Evolutionary conservation across 2,329 filamentous ascomycete species (phyloP), one percentile per base, ranked within the genome.

Genomic region (Fusarium fujikuroi): DNA sequence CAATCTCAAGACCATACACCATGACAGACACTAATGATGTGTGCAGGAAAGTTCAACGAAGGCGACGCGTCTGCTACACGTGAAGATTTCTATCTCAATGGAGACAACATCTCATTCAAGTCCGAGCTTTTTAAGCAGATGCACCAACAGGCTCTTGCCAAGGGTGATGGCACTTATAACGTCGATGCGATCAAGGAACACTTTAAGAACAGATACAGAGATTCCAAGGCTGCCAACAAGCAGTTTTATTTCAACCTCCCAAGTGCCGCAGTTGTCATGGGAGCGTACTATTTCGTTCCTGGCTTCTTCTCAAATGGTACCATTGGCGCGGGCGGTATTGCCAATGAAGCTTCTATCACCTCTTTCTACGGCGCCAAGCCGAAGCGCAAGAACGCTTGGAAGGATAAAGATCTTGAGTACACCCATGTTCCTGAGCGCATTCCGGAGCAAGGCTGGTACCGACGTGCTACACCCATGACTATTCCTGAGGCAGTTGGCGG

Each of bases 251-350:
- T 71, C 19, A 72, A 72, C 11, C 3, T 60, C 1, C 69, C 67
- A 0, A 67, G 58, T 11, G 63, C 69, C 4, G 47, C 23, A 7
- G 69, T 72, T 14, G 69, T 72, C 2, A 72, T 72, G 67, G 69
- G 69, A 3, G 67, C 69, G 2, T 68, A 72, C n/a, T 72, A 72
- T 9, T 71, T 72, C 14, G 23, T 72, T 11, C 69, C 69, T 14
- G 69, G 67, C 8, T 72, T 72, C 67, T 72, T 72, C 12, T 72
- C 69, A 11, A 72, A 72, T 12, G 69, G 69, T 1, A 72, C 69
- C 2, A 72, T 72, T 9, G 67, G 69, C 0, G 69, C 67, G 28
- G 69, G 69, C 0, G 69, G 69, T 15, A 57, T 72, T 43, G 69
- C 67, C 15, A 71, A 72, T 28, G 69, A 71, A 32, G 67, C 69